Evolutionary conservation across 345 rosid species (phyloP).

Genomic region (Populus euphratica): DNA sequence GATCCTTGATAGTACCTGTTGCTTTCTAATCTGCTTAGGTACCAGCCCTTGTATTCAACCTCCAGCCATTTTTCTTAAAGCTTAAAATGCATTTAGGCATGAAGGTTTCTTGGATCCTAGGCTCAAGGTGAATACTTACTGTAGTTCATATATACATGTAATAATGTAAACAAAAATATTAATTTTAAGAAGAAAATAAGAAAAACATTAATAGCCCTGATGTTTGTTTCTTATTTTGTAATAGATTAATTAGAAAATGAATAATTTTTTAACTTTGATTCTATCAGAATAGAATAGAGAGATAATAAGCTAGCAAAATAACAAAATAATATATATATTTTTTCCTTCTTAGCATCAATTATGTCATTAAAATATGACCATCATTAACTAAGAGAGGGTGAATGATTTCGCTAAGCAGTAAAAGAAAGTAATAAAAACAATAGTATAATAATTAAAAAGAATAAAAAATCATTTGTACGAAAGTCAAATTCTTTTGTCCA

Average conservation of each 20-base stretch:
- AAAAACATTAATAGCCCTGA: neutral
- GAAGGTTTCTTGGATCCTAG: neutral
- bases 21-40: conserved; percentile 1
- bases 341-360: neutral
- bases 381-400: neutral
- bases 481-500: neutral
- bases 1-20: neutral
- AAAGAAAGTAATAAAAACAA: neutral
- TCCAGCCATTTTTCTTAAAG: neutral
- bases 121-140: neutral
- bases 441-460: neutral
- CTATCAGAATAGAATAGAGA: neutral
- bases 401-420: neutral
- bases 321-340: neutral
- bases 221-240: neutral
- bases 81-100: neutral
- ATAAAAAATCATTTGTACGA: neutral
- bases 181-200: neutral
- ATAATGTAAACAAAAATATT: neutral
- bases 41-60: neutral
- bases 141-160: neutral
- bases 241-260: neutral
- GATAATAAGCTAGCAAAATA: neutral
- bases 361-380: neutral
- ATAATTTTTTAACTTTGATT: neutral